These are phyloP conservation scores for Rhizoclosmatium sp. DNA, from an alignment of 192 early-diverging fungal species.

Conservation along the genomic window DNA sequence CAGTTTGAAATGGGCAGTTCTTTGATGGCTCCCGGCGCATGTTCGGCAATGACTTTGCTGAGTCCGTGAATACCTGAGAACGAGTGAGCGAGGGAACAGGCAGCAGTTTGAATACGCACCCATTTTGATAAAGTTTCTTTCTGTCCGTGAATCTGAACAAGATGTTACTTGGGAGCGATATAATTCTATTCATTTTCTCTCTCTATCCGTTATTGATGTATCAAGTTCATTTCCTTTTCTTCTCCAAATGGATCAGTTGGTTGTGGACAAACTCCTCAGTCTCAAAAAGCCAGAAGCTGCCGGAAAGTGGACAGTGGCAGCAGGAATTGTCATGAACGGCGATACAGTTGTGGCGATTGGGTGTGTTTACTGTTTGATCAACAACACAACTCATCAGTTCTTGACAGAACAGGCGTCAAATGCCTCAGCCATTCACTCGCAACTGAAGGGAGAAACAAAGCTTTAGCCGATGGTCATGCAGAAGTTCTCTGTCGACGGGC, in stretches of 20 bases:
- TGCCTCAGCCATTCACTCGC: not conserved
- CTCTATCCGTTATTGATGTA: too few relatives aligned
- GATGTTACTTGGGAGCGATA: not conserved
- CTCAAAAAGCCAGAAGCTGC: slow-evolving; percentile 2
- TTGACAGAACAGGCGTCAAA: slow-evolving; percentile 20
- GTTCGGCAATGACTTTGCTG: slow-evolving; percentile 90
- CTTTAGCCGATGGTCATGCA: slow-evolving; percentile 12
- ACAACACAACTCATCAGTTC: not conserved
- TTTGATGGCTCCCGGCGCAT: slow-evolving; percentile 85
- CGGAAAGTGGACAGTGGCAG: slow-evolving; percentile 10
- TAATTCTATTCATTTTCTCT: too few relatives aligned
- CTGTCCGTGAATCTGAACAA: not conserved
- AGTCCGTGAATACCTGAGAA: slow-evolving; percentile 61
- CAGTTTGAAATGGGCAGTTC: slow-evolving; percentile 48
- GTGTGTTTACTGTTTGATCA: not conserved
- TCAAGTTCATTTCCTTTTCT: not conserved
- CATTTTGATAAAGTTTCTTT: not conserved
- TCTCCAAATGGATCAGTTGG: not conserved
- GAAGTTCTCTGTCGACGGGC: slow-evolving; percentile 19
- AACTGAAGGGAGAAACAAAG: not conserved
- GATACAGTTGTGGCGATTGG: slow-evolving; percentile 12
- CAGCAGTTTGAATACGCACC: not conserved
- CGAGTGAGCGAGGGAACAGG: not conserved
- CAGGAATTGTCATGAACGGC: not conserved
- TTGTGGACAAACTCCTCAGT: not conserved